Evolutionary conservation across 352 stramenopile species (phyloP).

Genomic region (Peronosclerospora sorghi): DNA sequence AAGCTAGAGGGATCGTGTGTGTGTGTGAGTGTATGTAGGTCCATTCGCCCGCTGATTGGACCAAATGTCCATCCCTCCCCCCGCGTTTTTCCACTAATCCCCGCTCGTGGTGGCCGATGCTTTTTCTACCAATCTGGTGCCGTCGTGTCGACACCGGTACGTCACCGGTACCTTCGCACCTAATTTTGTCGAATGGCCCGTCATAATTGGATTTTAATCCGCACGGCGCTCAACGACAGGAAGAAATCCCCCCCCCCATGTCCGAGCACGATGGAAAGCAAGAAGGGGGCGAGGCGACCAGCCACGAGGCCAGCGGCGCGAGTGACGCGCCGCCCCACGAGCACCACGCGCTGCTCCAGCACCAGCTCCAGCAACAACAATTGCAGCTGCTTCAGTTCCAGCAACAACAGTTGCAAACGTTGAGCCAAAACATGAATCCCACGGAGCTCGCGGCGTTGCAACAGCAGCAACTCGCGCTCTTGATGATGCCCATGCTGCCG

Average conservation of each 20-base stretch:
- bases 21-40: too few relatives aligned
- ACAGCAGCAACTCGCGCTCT: slow-evolving; percentile 58
- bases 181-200: slow-evolving; percentile 39
- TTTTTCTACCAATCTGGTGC: slow-evolving; percentile 34
- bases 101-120: too few relatives aligned
- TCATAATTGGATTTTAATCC: slow-evolving; percentile 61
- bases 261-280: slow-evolving; percentile 8
- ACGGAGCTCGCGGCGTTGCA: slow-evolving; percentile 43
- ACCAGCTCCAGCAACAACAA: slow-evolving; percentile 33
- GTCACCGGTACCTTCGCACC: background rate
- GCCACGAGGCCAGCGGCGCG: slow-evolving; percentile 1
- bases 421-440: slow-evolving; percentile 51
- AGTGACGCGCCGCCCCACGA: slow-evolving; percentile 12
- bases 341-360: slow-evolving; percentile 17
- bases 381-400: slow-evolving; percentile 36
- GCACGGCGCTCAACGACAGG: slow-evolving; percentile 41
- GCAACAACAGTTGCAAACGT: slow-evolving; percentile 54
- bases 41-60: too few relatives aligned
- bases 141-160: too few relatives aligned
- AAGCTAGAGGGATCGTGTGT: too few relatives aligned
- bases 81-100: too few relatives aligned
- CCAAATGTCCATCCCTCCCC: too few relatives aligned
- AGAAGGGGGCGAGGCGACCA: background rate
- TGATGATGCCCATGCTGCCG: slow-evolving; percentile 76
- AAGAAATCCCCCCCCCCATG: slow-evolving; percentile 44